Conservation (phyloP, 169 alveolate genomes). For the Plasmodium falciparum region DNA sequence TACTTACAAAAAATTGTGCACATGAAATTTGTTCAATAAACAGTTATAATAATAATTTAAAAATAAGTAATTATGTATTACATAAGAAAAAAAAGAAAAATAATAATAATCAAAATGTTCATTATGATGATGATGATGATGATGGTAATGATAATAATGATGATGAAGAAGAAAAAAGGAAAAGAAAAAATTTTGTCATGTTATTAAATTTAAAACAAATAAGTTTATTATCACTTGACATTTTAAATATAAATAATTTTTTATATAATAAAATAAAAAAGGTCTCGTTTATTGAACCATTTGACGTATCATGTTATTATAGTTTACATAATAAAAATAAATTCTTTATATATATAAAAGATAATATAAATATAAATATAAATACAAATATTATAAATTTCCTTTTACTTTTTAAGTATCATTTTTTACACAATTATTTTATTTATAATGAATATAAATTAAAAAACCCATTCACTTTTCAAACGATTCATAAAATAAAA, state of each 20-base stretch:
- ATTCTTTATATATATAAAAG: constrained; percentile 26
- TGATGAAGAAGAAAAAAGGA: too few relatives aligned
- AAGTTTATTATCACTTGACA: background rate
- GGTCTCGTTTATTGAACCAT: constrained; percentile 17
- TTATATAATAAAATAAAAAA: constrained; percentile 20
- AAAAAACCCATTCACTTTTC: background rate
- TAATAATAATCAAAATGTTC: background rate
- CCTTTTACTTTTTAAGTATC: constrained; percentile 5
- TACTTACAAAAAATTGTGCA: constrained; percentile 14
- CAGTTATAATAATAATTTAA: constrained; percentile 29
- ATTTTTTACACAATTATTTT: constrained; percentile 25
- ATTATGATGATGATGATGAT: background rate
- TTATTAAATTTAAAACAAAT: constrained; percentile 12
- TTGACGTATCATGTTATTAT: constrained; percentile 26
- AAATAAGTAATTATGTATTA: background rate
- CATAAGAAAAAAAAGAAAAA: background rate
- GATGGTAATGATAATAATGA: background rate
- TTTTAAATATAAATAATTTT: background rate
- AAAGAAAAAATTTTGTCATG: background rate
- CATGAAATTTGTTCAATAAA: constrained; percentile 48
- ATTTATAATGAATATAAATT: constrained; percentile 25
- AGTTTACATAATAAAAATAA: constrained; percentile 20
- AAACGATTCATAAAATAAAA: background rate
- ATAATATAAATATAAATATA: constrained; percentile 29
- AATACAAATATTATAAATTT: constrained; percentile 31